phyloP scores from a whole-genome alignment of 2,329 filamentous ascomycete species.

The Fusarium brevicatenulatum region DNA sequence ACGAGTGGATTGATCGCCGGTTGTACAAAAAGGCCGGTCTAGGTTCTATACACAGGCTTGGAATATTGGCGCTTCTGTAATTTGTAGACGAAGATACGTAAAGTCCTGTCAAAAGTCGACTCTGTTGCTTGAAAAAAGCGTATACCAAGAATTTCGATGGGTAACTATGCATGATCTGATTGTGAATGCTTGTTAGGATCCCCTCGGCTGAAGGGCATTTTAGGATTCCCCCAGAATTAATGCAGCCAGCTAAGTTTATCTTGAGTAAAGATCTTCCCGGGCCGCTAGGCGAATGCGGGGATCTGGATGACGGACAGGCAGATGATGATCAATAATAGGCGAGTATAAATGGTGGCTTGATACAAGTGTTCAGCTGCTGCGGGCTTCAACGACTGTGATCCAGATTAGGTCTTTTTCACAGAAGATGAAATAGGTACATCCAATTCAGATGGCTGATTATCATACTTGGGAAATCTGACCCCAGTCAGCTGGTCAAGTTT shows the following conservation, averaged over 20 bases:
- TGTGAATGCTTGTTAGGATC: not conserved
- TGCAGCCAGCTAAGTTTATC: constrained; percentile 14
- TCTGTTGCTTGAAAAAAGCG: not conserved
- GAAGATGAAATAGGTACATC: not conserved
- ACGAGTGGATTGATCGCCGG: constrained; percentile 9
- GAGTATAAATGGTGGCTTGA: constrained; percentile 3
- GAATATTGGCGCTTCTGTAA: constrained; percentile 2
- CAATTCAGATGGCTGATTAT: not conserved
- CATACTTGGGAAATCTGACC: not conserved
- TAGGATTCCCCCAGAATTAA: constrained; percentile 4
- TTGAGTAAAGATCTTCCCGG: constrained; percentile 23
- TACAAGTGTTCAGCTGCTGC: constrained; percentile 1
- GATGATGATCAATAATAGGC: not conserved
- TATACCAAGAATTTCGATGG: too few species aligned
- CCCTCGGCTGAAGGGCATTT: not conserved
- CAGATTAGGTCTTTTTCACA: not conserved
- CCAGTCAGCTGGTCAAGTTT: not conserved
- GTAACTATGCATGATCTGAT: not conserved
- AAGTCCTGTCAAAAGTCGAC: not conserved
- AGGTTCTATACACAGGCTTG: constrained; percentile 1
- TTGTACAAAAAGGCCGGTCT: constrained; percentile 11
- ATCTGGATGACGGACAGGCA: constrained; percentile 6
- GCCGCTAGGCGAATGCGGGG: constrained; percentile 20
- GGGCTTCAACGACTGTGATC: not conserved
- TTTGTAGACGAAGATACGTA: not conserved